A percentile compares a stretch with the other conserved stretches of the same genome.
These are phyloP conservation scores for Paxillus involutus DNA, from an alignment of 768 basidiomycete species.

Conservation along the genomic window DNA sequence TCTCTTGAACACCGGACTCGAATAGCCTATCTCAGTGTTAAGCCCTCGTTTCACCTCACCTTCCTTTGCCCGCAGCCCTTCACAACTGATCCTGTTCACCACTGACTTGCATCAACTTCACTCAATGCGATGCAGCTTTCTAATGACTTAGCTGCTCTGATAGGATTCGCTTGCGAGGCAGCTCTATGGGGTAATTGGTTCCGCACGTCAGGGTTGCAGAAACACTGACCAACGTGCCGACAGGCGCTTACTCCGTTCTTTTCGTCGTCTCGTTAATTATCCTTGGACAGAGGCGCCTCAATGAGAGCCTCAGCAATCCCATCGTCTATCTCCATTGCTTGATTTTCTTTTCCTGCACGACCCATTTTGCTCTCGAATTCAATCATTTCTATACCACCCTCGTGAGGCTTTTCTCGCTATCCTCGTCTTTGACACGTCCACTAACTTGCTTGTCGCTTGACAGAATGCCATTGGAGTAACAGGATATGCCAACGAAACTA, in stretches of 20 bases:
- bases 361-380: slow-evolving; percentile 36
- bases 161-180: slow-evolving; percentile 38
- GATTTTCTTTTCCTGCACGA: slow-evolving; percentile 34
- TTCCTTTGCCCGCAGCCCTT: neutral
- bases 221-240: neutral
- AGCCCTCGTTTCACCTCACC: neutral
- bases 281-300: slow-evolving; percentile 12
- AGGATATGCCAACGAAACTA: slow-evolving; percentile 31
- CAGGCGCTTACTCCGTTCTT: slow-evolving; percentile 24
- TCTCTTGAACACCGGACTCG: neutral
- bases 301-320: slow-evolving; percentile 17
- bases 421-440: neutral
- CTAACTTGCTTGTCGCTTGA: neutral
- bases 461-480: slow-evolving; percentile 29
- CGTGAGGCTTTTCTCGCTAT: slow-evolving; percentile 19
- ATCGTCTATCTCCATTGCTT: slow-evolving; percentile 28
- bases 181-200: slow-evolving; percentile 33
- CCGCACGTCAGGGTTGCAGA: no score
- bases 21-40: neutral
- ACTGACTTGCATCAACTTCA: neutral
- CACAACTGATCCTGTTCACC: neutral
- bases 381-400: slow-evolving; percentile 32
- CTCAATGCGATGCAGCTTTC: slow-evolving; percentile 22
- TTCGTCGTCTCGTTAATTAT: slow-evolving; percentile 30
- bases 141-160: slow-evolving; percentile 32